Base-by-base conservation (phyloP, 2,329 filamentous ascomycete species). In the Colletotrichum viniferum region DNA sequence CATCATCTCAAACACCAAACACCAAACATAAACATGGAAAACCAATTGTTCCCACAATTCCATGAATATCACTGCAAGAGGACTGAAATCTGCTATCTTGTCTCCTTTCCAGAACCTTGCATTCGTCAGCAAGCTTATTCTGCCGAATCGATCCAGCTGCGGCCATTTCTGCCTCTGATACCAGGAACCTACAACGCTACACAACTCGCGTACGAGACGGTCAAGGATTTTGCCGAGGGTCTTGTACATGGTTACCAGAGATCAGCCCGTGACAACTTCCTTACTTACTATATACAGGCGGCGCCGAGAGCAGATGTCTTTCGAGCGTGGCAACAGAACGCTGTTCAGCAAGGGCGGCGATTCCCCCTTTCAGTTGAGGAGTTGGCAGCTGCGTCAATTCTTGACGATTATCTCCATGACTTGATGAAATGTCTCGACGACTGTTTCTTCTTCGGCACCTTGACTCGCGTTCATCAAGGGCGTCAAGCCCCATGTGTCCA, bases 391-490 rank as follows among this genome's bases (percentile, higher is more conserved):
- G 30, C 43, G 24, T 13, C 18, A 7, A 16, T 12, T 30, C 56
- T 73, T 16, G 58, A 70, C 6, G 3, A 9, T 12, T 62, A 32
- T 26, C 30, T 70, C 5, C 24, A 24, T 10, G 7, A 24, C 8
- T 48, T 76, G 28, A 69, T 73, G 56, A 10, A 8, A 18, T 10
- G 13, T 9, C 38, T 73, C 5, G 73, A 77, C 69, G 48, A 69
- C 4, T 66, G 34, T n/a, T 67, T 77, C 69, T 76, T 70, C 32
- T 67, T 73, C 28, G 61, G 73, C 13, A 58, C 55, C 24, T 7
- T 76, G 60, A 76, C 64, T 5, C 61, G 52, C n/a, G 21, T 18
- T 14, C 56, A 58, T 18, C 43, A 24, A 14, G 18, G 38, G 4
- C 18, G 16, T 5, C 6, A 24, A 14, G 2, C 9, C 5, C 30